Base-by-base conservation (phyloP, 306 rosid genomes). In the Pyrus bretschneideri region DNA sequence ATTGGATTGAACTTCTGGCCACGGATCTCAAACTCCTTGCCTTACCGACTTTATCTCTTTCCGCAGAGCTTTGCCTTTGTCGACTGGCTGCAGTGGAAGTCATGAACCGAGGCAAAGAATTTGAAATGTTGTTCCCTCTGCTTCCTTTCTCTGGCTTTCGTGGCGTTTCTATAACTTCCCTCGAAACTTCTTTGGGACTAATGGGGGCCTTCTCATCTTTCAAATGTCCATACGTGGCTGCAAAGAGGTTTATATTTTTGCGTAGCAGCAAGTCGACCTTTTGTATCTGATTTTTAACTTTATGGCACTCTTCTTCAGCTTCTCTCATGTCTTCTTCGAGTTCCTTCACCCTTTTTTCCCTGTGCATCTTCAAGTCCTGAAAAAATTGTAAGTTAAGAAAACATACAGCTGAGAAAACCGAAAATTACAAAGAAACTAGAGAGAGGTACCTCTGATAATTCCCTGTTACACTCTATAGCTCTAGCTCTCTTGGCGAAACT, bases 51-150 rank as follows among this genome's bases (percentile, higher is more conserved):
- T 83, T 69, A 70, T 84, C 88, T 69, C 74, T 82, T 76, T 94
- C 97, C 13, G 86, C 81, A 44, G 86, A 84, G 71, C 85, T 84
- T 74, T 89, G 82, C 79, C 97, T 92, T 60, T 87, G 95, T 59
- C 98, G 95, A 86, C 98, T 94, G 69, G 98, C 97, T 66, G 74
- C 91, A 4, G 98, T 94, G 23, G 98, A 88, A 71, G 86, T 94
- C 98, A 94, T 94, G 90, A 94, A 94, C 78, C 95, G 93, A 69
- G 97, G 98, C 87, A 79, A 70, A 17, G 93, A 94, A 76, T 71
- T 86, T 10, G 66, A 27, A 5, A 87, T 78, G 54, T 63, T 68
- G 54, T 40, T 85, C 75, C 65, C 78, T 79, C 72, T 82, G 11
- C 51, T 77, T 76, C 74, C 33, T 76, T 86, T 85, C 74, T 83